Base-by-base conservation (phyloP, 2,329 filamentous ascomycete genomes). In the Sphaerulina populicola region DNA sequence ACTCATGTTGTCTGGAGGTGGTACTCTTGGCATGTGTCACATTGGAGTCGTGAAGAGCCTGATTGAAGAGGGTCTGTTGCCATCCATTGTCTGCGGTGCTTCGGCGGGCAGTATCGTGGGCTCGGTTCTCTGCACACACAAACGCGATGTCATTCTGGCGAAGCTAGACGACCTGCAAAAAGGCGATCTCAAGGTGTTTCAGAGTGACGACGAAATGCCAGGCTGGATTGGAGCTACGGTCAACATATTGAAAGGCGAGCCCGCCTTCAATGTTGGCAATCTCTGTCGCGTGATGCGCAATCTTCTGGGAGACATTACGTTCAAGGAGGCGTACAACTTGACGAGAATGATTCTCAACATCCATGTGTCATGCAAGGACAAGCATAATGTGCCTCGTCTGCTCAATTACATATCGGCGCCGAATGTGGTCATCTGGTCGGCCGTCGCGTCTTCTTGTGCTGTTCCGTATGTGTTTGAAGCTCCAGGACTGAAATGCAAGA, bases 351-450 rank as follows among this genome's bases (percentile, higher is more conserved):
- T 96, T 55, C 79, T 95, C 63, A 97, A 96, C 66, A 95, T 97
- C 35, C 90, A 87, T 52, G 90, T 97, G 6, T 95, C 90, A 0
- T 88, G 86, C 2, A 86, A 88, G 1, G 88, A 86, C 12, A 78
- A 91, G 49, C 93, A 94, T 67, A 90, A 96, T 65, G 75, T 94
- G 12, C 91, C 90, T 0, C 77, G 87, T 35, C 73, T 97, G 0
- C 76, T 97, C 60, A 97, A 97, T 68, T 96, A 95, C 63, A 80
- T 94, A 53, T 96, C 91, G 0, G 86, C 91, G 0, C 90, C 91
- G 0, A 93, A 96, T 64, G 90, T 97, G 47, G 80, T 96, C 71
- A 90, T 97, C 49, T 95, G 90, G 88, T 95, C 90, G 12, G 91
- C 91, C 31, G 90, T 96, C 42, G 88, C 88, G n/a, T 88, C 91